Percentiles rank a stretch among this genome's conserved stretches.
phyloP scores from a whole-genome alignment of 2,329 filamentous ascomycete species.

The Monosporascus sp. region DNA sequence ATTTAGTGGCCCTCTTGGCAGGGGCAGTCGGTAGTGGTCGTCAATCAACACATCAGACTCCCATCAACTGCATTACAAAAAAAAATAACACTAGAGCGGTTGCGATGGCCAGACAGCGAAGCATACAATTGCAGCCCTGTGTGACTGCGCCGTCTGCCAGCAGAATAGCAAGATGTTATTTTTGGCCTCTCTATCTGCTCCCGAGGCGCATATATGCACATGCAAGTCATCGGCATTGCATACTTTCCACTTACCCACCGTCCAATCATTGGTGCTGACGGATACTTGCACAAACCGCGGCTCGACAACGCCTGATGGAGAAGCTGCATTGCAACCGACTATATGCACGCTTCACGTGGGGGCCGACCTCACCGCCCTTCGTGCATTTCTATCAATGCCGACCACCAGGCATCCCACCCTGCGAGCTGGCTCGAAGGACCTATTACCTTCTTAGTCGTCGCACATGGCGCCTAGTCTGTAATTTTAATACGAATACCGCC shows the following conservation, averaged over 20 bases:
- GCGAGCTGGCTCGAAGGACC: constrained; percentile 23
- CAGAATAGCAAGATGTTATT: constrained; percentile 7
- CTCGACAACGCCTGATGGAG: constrained; percentile 10
- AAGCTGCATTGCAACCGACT: constrained; percentile 3
- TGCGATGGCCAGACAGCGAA: background rate
- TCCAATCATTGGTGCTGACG: constrained; percentile 6
- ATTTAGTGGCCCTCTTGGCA: constrained; percentile 1
- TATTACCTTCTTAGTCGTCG: constrained; percentile 13
- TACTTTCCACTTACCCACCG: constrained; percentile 9
- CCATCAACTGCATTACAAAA: background rate
- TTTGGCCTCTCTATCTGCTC: constrained; percentile 12
- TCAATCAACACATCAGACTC: background rate
- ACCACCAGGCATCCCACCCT: background rate
- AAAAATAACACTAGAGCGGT: background rate
- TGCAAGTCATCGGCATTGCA: constrained; percentile 16
- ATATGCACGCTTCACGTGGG: background rate
- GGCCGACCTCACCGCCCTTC: background rate
- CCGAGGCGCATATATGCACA: constrained; percentile 13
- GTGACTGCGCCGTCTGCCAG: background rate
- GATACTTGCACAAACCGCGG: constrained; percentile 11
- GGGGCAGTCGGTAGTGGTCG: background rate
- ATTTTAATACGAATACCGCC: constrained; percentile 14
- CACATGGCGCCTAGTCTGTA: constrained; percentile 17
- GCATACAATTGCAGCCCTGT: background rate
- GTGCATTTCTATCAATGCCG: background rate